phyloP scores from a whole-genome alignment of 495 filamentous ascomycete species.

The Hypoxylon rickii region DNA sequence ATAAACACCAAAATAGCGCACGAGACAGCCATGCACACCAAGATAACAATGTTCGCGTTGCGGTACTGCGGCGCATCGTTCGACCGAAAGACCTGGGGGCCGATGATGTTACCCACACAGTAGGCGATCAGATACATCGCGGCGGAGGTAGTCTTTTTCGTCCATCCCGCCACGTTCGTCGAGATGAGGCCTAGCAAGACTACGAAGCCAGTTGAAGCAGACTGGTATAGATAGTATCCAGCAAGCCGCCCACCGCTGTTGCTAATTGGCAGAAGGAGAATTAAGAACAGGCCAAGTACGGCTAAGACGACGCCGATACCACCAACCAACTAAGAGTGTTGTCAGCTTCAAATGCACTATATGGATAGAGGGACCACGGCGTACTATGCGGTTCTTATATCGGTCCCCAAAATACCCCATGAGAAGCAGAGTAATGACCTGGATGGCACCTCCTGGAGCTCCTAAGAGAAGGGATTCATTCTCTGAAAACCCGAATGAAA shows the following conservation, averaged over 20 bases:
- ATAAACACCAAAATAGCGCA: constrained; percentile 64
- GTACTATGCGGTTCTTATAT: constrained; percentile 57
- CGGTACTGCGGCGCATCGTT: constrained; percentile 61
- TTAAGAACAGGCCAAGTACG: constrained; percentile 66
- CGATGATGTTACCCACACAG: constrained; percentile 62
- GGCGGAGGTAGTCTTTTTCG: constrained; percentile 75
- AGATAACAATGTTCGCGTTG: constrained; percentile 69
- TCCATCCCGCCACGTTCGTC: constrained; percentile 72
- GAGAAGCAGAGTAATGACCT: constrained; percentile 63
- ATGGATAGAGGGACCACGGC: constrained; percentile 5
- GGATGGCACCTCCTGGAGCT: constrained; percentile 67
- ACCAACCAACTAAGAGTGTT: constrained; percentile 32
- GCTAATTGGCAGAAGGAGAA: constrained; percentile 64
- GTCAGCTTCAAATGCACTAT: constrained; percentile 9
- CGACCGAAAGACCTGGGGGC: constrained; percentile 44
- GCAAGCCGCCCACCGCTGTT: constrained; percentile 64
- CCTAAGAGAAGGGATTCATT: constrained; percentile 69
- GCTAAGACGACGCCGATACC: constrained; percentile 45
- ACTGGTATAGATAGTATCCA: constrained; percentile 68
- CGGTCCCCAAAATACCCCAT: constrained; percentile 65
- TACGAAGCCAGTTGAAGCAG: constrained; percentile 62
- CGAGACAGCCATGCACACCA: constrained; percentile 64
- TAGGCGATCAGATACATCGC: constrained; percentile 72
- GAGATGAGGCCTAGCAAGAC: constrained; percentile 62
- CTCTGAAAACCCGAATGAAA: constrained; percentile 60